Conservation (phyloP, 177 flowering plant genomes). For the Vitis hybrid region DNA sequence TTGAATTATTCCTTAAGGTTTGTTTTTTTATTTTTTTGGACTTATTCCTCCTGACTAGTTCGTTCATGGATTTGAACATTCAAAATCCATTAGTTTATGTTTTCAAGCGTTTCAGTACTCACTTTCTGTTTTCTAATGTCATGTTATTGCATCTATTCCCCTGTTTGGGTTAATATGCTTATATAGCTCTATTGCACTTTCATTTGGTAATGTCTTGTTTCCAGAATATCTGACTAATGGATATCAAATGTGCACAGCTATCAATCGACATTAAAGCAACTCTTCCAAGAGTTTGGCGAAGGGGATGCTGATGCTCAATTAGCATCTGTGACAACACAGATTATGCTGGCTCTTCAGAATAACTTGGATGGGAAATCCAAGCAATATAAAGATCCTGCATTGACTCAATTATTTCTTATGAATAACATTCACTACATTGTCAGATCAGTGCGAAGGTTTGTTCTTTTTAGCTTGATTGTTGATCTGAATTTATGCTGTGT, state of each 20-base stretch:
- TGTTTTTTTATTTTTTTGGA: background rate
- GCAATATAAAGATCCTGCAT: conserved; percentile 86
- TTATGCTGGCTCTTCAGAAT: conserved; percentile 83
- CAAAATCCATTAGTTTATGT: no score
- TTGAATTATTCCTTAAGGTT: background rate
- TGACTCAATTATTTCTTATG: conserved; percentile 93
- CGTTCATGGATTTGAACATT: no score
- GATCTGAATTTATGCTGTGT: background rate
- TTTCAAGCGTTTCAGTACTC: no score
- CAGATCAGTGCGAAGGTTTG: conserved; percentile 92
- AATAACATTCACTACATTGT: conserved; percentile 95
- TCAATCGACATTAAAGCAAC: conserved; percentile 84
- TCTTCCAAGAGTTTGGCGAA: conserved; percentile 70
- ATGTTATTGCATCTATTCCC: no score
- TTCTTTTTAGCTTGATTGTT: conserved; percentile 2
- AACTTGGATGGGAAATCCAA: conserved; percentile 95
- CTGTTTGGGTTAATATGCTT: no score
- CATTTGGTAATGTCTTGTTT: background rate
- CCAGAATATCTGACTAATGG: background rate
- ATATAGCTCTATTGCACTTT: no score
- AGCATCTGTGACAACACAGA: conserved; percentile 67
- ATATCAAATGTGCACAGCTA: conserved; percentile 49
- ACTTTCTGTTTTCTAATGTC: no score
- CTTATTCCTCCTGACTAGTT: no score
- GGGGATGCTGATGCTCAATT: conserved; percentile 64